Base-by-base conservation (phyloP, 2,329 filamentous ascomycete species). In the Grosmannia serpens region DNA sequence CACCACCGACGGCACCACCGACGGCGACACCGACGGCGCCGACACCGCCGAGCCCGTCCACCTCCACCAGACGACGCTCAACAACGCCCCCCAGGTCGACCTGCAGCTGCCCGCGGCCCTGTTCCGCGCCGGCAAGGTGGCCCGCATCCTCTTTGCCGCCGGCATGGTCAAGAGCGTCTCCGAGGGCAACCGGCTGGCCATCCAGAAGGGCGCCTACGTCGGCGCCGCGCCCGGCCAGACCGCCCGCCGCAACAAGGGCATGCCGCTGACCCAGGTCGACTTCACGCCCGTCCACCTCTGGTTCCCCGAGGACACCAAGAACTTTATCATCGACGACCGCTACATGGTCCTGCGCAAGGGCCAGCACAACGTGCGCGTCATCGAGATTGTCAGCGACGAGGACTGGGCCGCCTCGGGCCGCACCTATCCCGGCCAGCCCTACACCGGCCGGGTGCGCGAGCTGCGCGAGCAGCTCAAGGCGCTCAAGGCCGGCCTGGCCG, bases 211-310 rank as follows among this genome's bases (percentile, higher is more conserved):
- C 24, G 79, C 81, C 3, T 87, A 87, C 65, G 77, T 89, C 59
- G 83, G 78, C 55, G 81, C 76, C 0, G 66, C 75, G 49, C 76
- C 66, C 63, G 72, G 71, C 31, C 67, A 68, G 49, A 41, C 49
- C 2, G 62, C 65, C 3, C 57, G 64, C 38, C 44, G 61, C 15
- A 71, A 71, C 54, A 60, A 71, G 62, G 70, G 77, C 57, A 71
- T 83, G 70, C 65, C 69, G 38, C 70, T 74, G 0, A 78, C 74
- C 20, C 77, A 77, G 59, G 67, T 90, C 29, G 74, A 77, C 29
- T 91, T 84, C 74, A 80, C 77, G 10, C 77, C 79, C 1, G 78
- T 89, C 61, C 82, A 83, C 67, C 70, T 77, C 26, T 84, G 82
- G 77, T 79, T 74, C 63, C 73, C 76, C 0, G 70, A 75, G 27